Base-by-base conservation (phyloP, 208 protist species). In the Sergeia podlipaevii region DNA sequence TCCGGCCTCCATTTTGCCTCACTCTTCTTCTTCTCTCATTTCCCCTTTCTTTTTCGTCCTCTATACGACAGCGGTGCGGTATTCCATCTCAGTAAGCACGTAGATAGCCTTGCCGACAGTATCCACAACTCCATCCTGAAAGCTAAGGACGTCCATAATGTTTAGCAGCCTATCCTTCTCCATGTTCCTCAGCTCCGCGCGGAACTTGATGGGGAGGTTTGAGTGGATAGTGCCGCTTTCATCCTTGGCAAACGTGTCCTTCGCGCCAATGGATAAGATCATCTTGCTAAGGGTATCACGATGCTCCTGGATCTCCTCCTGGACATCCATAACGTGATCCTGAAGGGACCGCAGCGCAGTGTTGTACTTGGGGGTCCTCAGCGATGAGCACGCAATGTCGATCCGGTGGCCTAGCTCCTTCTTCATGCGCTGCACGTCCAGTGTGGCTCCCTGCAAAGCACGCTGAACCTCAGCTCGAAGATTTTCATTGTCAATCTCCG, bases 21-120 rank as follows among this genome's bases (percentile, higher is more conserved):
- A n/a, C n/a, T n/a, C n/a, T n/a, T n/a, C n/a, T n/a, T n/a, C n/a
- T n/a, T n/a, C n/a, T n/a, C n/a, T n/a, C n/a, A n/a, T n/a, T n/a
- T n/a, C n/a, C n/a, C n/a, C n/a, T n/a, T n/a, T n/a, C n/a, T n/a
- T n/a, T n/a, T n/a, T n/a, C n/a, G n/a, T n/a, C n/a, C n/a, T n/a
- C n/a, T n/a, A n/a, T 34, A 89, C 71, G 23, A 89, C 82, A 47
- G 65, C 72, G 4, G 73, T 84, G 39, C 63, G 66, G 57, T 86
- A 61, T 17, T 80, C 64, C 4, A 54, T 37, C 33, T 81, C 74
- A 6, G 74, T 62, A 18, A 87, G 57, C 10, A 86, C 73, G 48
- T 83, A 89, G n/a, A 93, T 71, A 0, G 81, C 77, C 65, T 87
- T 85, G 39, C 86, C 86, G 0, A 90, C 72, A 2, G 74, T 87